A percentile compares a stretch with the other conserved stretches of the same genome.
Evolutionary conservation across 2,329 filamentous ascomycete genomes (phyloP).

Genomic region (Clonostachys rhizophaga): DNA sequence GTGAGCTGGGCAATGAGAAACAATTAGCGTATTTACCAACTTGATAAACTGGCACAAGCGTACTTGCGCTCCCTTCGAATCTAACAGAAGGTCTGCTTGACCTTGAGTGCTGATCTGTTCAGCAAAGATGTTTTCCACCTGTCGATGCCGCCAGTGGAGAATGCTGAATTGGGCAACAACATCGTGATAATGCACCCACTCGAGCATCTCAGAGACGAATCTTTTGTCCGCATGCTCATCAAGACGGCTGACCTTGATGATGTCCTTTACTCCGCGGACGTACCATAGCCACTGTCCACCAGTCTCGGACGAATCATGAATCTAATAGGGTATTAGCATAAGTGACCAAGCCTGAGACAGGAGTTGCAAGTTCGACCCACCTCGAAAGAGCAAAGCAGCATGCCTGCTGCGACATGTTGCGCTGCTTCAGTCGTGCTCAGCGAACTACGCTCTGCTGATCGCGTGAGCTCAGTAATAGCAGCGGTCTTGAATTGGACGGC

Average conservation of each 20-base stretch:
- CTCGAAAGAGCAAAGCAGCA: slow-evolving; percentile 20
- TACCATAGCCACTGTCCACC: slow-evolving; percentile 20
- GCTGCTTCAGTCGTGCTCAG: slow-evolving; percentile 8
- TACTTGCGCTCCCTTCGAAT: too few relatives aligned
- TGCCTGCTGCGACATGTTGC: slow-evolving; percentile 19
- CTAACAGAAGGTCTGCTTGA: too few relatives aligned
- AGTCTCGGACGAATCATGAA: slow-evolving; percentile 11
- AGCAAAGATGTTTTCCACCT: too few relatives aligned
- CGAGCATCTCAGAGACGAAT: slow-evolving; percentile 8
- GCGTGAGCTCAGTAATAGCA: slow-evolving; percentile 11
- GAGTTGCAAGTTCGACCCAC: slow-evolving; percentile 5
- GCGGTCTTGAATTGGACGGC: slow-evolving; percentile 14
- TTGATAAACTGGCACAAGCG: too few relatives aligned
- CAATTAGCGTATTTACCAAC: too few relatives aligned
- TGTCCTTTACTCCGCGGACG: slow-evolving; percentile 12
- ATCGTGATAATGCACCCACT: slow-evolving; percentile 21
- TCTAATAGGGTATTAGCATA: slow-evolving; percentile 4
- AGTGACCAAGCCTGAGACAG: too few relatives aligned
- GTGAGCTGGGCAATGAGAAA: too few relatives aligned
- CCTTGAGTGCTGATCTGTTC: too few relatives aligned
- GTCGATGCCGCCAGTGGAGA: slow-evolving; percentile 10
- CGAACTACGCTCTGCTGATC: slow-evolving; percentile 8
- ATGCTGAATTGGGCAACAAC: slow-evolving; percentile 16
- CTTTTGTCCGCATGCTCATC: background rate
- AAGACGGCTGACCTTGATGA: slow-evolving; percentile 4